Percentiles rank a stretch among this genome's conserved stretches.
phyloP scores from a whole-genome alignment of 306 rosid species.

The Vigna radiata region DNA sequence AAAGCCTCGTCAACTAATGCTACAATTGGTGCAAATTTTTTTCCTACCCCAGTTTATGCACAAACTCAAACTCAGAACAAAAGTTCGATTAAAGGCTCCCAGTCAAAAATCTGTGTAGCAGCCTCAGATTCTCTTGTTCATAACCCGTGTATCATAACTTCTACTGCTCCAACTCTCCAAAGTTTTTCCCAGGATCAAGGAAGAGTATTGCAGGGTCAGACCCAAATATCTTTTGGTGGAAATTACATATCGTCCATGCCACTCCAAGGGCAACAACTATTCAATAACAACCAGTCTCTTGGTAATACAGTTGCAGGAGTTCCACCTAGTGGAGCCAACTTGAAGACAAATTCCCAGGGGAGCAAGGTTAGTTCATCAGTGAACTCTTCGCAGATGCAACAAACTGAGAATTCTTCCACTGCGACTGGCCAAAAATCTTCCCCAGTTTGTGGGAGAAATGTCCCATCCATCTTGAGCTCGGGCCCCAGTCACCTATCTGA shows the following conservation, averaged over 20 bases:
- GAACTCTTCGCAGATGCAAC: constrained; percentile 43
- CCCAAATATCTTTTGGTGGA: constrained; percentile 66
- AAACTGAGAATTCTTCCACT: constrained; percentile 45
- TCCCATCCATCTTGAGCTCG: constrained; percentile 56
- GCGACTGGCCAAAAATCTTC: constrained; percentile 51
- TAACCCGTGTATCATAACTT: constrained; percentile 21
- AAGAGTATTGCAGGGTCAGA: constrained; percentile 52
- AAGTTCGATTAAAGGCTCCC: constrained; percentile 47
- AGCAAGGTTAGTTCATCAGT: constrained; percentile 43
- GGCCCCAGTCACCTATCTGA: constrained; percentile 55
- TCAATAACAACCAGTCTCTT: constrained; percentile 40
- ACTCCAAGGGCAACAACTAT: constrained; percentile 44
- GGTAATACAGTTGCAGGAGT: constrained; percentile 21
- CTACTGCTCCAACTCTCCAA: constrained; percentile 38
- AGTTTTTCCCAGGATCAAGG: constrained; percentile 52
- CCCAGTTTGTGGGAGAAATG: constrained; percentile 56
- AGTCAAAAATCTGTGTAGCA: constrained; percentile 51
- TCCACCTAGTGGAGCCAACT: constrained; percentile 43
- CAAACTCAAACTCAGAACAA: constrained; percentile 48
- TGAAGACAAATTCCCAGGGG: constrained; percentile 35
- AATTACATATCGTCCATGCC: constrained; percentile 46
- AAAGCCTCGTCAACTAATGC: constrained; percentile 43
- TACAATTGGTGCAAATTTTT: constrained; percentile 37
- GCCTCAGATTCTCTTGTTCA: constrained; percentile 39
- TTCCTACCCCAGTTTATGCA: constrained; percentile 45